These are phyloP conservation scores for Medicago ruthenica DNA, from an alignment of 306 rosid genomes.

Conservation along the genomic window DNA sequence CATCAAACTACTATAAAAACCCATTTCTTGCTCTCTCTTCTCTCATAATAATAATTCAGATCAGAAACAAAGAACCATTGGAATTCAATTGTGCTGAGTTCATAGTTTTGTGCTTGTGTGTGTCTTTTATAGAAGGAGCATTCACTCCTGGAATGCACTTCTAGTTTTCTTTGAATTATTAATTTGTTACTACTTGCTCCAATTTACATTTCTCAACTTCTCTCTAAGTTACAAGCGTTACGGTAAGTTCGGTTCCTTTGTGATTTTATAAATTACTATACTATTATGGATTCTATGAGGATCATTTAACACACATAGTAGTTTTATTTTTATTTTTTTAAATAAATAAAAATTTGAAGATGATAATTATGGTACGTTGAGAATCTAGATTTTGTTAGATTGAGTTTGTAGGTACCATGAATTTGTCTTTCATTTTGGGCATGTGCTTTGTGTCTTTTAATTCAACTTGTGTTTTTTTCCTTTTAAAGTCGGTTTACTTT, in stretches of 20 bases:
- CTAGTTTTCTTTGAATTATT: neutral
- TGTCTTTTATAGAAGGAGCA: conserved; percentile 37
- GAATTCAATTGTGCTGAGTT: neutral
- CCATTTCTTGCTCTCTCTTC: neutral
- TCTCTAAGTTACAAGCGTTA: neutral
- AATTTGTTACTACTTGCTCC: neutral
- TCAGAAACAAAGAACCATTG: neutral
- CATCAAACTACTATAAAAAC: conserved; percentile 45
- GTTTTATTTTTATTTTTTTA: too few species aligned
- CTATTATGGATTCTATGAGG: too few species aligned
- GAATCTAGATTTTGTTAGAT: too few species aligned
- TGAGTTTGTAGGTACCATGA: too few species aligned
- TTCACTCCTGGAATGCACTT: conserved; percentile 52
- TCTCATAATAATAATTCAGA: neutral
- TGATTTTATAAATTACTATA: too few species aligned
- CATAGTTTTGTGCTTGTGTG: neutral
- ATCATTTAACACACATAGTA: too few species aligned
- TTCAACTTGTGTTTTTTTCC: neutral
- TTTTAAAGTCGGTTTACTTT: neutral
- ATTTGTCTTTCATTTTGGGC: neutral
- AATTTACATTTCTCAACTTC: neutral
- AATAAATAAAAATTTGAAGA: too few species aligned
- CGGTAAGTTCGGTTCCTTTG: conserved; percentile 35
- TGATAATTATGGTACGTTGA: too few species aligned
- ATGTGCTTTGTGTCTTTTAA: too few species aligned